phyloP scores from a whole-genome alignment of 1,284 basidiomycete genomes.

The Melampsora abietis-canadensis region DNA sequence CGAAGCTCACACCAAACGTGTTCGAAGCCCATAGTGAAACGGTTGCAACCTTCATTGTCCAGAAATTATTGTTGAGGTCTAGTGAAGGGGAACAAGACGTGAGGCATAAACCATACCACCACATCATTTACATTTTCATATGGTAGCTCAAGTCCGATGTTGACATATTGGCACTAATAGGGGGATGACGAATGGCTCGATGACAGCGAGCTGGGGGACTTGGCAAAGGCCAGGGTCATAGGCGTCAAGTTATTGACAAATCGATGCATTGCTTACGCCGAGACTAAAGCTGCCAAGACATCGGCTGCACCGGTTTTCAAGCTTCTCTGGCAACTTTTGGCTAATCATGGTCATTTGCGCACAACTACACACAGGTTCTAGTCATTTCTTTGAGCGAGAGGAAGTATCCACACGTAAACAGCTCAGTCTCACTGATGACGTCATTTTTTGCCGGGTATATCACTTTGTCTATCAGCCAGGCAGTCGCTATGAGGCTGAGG shows the following conservation, averaged over 20 bases:
- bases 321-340: slow-evolving; percentile 67
- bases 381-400: slow-evolving; percentile 53
- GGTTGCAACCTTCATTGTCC: slow-evolving; percentile 68
- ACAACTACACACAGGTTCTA: slow-evolving; percentile 57
- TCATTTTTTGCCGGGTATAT: neutral
- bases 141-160: neutral
- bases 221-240: slow-evolving; percentile 65
- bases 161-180: slow-evolving; percentile 44
- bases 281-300: slow-evolving; percentile 62
- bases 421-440: slow-evolving; percentile 21
- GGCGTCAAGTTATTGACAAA: slow-evolving; percentile 74
- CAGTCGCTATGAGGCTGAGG: slow-evolving; percentile 59
- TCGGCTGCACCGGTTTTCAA: slow-evolving; percentile 70
- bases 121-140: neutral
- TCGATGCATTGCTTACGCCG: slow-evolving; percentile 68
- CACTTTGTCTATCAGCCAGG: slow-evolving; percentile 25
- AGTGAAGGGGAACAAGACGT: slow-evolving; percentile 57
- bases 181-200: slow-evolving; percentile 67
- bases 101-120: slow-evolving; percentile 47
- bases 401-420: neutral
- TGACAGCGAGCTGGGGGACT: slow-evolving; percentile 62
- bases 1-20: slow-evolving; percentile 65
- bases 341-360: slow-evolving; percentile 54
- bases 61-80: slow-evolving; percentile 66
- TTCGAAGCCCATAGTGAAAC: slow-evolving; percentile 74